Conservation (phyloP, 2,329 filamentous ascomycete genomes). For the Cladosporium colombiae region DNA sequence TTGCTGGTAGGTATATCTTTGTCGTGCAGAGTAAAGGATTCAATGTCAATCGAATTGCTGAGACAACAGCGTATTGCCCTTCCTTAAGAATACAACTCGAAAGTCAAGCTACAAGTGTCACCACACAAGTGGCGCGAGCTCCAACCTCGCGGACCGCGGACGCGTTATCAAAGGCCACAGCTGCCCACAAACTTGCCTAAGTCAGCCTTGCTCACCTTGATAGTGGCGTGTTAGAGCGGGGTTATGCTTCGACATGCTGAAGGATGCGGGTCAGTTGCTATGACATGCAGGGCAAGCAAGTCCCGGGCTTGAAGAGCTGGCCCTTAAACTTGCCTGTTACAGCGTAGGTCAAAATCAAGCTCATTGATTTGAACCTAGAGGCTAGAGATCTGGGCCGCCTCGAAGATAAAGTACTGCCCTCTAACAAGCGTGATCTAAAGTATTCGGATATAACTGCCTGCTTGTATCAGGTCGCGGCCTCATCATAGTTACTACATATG, state of each 20-base stretch:
- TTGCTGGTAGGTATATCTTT: not conserved
- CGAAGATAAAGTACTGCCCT: not conserved
- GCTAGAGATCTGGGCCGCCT: not conserved
- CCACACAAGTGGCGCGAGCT: conserved; percentile 3
- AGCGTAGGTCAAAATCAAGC: conserved; percentile 2
- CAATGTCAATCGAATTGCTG: not conserved
- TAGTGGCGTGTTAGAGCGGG: conserved; percentile 17
- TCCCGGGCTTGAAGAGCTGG: not conserved
- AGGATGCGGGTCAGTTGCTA: not conserved
- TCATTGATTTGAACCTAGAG: not conserved
- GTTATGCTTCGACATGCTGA: conserved; percentile 11
- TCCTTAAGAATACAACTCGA: not conserved
- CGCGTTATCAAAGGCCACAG: not conserved
- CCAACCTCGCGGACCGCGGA: not conserved
- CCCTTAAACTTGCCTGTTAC: conserved; percentile 1
- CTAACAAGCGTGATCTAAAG: not conserved
- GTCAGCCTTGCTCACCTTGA: conserved; percentile 7
- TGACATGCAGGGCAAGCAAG: conserved; percentile 10
- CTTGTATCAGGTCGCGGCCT: not conserved
- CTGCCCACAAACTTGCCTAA: conserved; percentile 17
- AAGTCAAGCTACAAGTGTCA: not conserved
- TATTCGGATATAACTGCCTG: not conserved
- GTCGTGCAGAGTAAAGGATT: not conserved
- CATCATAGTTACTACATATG: not conserved
- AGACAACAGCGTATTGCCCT: not conserved